A percentile compares a stretch with the other conserved stretches of the same genome.
phyloP scores from a whole-genome alignment of 2,329 filamentous ascomycete genomes.

The Ophiostoma sp. region DNA sequence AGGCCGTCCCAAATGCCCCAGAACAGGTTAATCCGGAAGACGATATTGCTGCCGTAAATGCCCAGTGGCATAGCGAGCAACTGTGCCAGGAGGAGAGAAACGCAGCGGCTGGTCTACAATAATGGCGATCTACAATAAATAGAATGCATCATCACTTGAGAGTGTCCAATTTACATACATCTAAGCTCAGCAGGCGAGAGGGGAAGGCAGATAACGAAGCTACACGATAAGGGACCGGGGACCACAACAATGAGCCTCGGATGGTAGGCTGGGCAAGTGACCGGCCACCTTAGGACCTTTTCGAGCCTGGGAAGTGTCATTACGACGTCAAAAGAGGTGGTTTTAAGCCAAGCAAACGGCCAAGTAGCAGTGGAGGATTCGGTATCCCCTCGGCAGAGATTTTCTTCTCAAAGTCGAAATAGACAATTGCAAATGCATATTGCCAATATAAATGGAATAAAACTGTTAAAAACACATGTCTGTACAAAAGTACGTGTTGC shows the following conservation, averaged over 20 bases:
- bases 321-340: neutral
- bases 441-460: neutral
- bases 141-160: neutral
- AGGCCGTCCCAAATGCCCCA: neutral
- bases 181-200: neutral
- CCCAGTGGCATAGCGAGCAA: neutral
- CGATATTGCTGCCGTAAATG: neutral
- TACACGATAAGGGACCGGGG: neutral
- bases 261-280: neutral
- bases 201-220: neutral
- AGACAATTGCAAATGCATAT: neutral
- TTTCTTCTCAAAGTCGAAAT: neutral
- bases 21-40: neutral
- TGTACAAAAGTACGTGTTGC: neutral
- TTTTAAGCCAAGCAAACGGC: neutral
- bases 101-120: neutral
- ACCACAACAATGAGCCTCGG: neutral
- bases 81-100: neutral
- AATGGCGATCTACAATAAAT: neutral
- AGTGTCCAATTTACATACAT: neutral
- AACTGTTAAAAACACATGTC: neutral
- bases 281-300: too few species aligned
- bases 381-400: neutral
- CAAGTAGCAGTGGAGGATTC: neutral
- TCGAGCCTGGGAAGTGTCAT: neutral